These are phyloP conservation scores for Lasiosphaeria miniovina DNA, from an alignment of 495 filamentous ascomycete genomes.

Conservation along the genomic window DNA sequence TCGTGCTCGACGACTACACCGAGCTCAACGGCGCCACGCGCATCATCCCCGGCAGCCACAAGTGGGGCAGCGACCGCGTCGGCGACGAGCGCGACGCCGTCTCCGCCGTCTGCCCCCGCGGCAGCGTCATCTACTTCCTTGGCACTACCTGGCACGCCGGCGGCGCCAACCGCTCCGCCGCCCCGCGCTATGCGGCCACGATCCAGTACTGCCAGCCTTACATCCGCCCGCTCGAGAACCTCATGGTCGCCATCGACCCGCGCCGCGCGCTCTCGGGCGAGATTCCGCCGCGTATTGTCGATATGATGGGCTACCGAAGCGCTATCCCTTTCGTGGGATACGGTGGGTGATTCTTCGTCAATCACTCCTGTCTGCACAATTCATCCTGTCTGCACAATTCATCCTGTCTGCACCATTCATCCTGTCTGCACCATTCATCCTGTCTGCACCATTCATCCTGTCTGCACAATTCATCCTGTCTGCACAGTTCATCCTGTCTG, in stretches of 20 bases:
- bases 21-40: neutral
- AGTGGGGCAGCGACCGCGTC: neutral
- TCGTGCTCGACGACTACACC: neutral
- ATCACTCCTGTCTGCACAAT: too few relatives aligned
- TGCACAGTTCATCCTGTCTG: too few relatives aligned
- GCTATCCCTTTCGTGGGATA: neutral
- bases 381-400: too few relatives aligned
- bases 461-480: too few relatives aligned
- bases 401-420: too few relatives aligned
- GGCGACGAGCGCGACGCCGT: neutral
- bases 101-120: neutral
- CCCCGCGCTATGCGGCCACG: neutral
- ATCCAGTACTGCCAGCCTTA: neutral
- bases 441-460: too few relatives aligned
- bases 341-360: neutral
- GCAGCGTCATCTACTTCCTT: neutral
- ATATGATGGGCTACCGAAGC: neutral
- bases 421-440: too few relatives aligned
- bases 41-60: neutral
- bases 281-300: neutral
- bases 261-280: neutral
- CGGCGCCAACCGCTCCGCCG: neutral
- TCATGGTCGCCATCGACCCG: neutral
- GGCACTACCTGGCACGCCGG: neutral
- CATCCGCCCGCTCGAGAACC: neutral